phyloP scores from a whole-genome alignment of 208 protist genomes.

The Leptomonas pyrrhocoris region DNA sequence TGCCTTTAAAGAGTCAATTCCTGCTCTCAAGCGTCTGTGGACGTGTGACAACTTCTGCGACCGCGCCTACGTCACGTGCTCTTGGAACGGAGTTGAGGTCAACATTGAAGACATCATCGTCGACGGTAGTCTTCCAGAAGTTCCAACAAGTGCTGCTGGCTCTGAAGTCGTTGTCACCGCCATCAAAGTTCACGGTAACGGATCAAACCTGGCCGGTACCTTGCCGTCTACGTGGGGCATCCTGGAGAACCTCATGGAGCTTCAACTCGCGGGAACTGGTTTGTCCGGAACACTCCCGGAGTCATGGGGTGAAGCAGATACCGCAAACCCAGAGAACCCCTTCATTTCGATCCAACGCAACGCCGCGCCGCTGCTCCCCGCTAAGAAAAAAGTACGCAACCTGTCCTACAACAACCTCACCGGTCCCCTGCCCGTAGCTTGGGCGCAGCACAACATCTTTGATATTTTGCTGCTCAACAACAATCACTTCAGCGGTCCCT shows the following conservation, averaged over 20 bases:
- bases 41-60: conserved; percentile 35
- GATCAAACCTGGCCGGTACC: conserved; percentile 7
- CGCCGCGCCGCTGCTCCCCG: background rate
- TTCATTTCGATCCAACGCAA: background rate
- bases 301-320: background rate
- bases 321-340: background rate
- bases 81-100: conserved; percentile 2
- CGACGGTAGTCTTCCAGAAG: conserved; percentile 16
- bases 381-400: background rate
- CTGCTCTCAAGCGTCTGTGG: conserved; percentile 12
- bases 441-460: background rate
- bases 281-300: conserved; percentile 12
- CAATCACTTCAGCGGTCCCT: background rate
- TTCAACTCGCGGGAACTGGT: conserved; percentile 3
- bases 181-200: conserved; percentile 12
- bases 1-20: conserved; percentile 16
- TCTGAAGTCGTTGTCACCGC: conserved; percentile 17
- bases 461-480: conserved; percentile 14
- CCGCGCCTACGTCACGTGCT: conserved; percentile 17
- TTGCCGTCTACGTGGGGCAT: conserved; percentile 16
- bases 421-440: background rate
- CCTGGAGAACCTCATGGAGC: background rate
- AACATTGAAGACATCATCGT: conserved; percentile 11
- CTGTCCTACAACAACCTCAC: conserved; percentile 11
- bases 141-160: conserved; percentile 5